Base-by-base conservation (phyloP, 177 flowering plant genomes). In the Vitis hybrid region DNA sequence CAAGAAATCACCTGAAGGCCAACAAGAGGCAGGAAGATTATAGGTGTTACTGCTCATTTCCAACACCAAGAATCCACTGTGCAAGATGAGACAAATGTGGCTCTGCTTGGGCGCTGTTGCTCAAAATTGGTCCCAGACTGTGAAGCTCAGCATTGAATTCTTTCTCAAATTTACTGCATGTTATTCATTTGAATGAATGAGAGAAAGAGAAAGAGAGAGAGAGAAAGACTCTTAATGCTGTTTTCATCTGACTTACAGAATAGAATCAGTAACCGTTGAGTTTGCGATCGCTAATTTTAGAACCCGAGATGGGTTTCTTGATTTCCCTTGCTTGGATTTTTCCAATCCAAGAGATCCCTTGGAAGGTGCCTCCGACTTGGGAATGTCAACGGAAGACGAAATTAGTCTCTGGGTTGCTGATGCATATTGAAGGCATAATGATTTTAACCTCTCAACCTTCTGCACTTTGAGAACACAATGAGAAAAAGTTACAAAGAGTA, bases 51-150 rank as follows among this genome's bases (percentile, higher is more conserved):
- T 78, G 80, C 11, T 89, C 93, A 65, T 78, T 80, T 65, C 88
- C 83, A 69, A 83, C 79, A 4, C 98, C 97, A 58, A 92, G 88
- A 79, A 96, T 87, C 88, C 88, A 91, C 77, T 93, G 97, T 10
- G 97, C 97, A 67, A 95, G 97, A 82, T 93, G 99, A 68, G 91
- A 89, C 79, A 93, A 74, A 77, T 93, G 88, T 49, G 99, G 98
- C 72, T 93, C 97, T 68, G 93, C 95, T 66, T 86, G 97, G n/a
- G 99, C 82, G 77, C 86, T 82, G 73, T 65, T 88, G 82, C 91
- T 90, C 81, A 96, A 69, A 45, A 91, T 82, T 56, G 97, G 95
- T 65, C 93, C 88, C 13, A 96, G 77, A 70, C 90, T 93, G 76
- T 82, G 89, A 52, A 93, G 90, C 80, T 96, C 98, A 4, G 70